These are phyloP conservation scores for Gossypium ekmanianum DNA, from an alignment of 345 rosid species.

Conservation along the genomic window DNA sequence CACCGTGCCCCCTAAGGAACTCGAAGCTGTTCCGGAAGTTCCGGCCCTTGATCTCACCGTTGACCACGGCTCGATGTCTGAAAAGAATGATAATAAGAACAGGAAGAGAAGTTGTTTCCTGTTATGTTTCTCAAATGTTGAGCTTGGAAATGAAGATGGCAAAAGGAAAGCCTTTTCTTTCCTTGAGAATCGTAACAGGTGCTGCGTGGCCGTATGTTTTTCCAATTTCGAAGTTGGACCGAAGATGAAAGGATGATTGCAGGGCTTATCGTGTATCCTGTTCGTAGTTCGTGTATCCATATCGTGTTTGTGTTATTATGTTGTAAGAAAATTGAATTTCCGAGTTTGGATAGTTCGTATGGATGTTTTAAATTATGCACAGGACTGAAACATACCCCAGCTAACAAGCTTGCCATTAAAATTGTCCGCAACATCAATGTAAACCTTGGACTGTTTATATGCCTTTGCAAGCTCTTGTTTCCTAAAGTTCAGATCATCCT, in stretches of 20 bases:
- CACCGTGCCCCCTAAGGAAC: neutral
- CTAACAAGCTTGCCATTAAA: neutral
- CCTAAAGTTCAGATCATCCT: neutral
- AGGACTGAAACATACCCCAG: no score
- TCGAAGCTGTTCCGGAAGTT: neutral
- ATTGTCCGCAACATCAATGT: neutral
- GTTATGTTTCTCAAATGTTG: neutral
- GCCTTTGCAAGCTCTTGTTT: neutral
- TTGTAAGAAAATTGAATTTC: no score
- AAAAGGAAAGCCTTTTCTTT: neutral
- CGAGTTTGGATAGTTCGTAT: no score
- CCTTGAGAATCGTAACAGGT: neutral
- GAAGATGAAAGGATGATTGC: neutral
- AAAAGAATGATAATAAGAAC: neutral
- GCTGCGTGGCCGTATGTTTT: neutral
- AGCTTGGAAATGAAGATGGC: neutral
- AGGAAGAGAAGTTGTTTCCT: constrained; percentile 9
- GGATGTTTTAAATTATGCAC: no score
- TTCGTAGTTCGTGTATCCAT: neutral
- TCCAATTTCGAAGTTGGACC: constrained; percentile 2
- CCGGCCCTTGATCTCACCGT: neutral
- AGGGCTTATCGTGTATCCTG: neutral
- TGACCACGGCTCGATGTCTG: neutral
- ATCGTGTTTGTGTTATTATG: neutral
- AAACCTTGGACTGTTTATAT: neutral